A percentile compares a stretch with the other conserved stretches of the same genome.
Conservation (phyloP, 1,284 basidiomycete genomes). For the Anthracocystis walkeri region DNA sequence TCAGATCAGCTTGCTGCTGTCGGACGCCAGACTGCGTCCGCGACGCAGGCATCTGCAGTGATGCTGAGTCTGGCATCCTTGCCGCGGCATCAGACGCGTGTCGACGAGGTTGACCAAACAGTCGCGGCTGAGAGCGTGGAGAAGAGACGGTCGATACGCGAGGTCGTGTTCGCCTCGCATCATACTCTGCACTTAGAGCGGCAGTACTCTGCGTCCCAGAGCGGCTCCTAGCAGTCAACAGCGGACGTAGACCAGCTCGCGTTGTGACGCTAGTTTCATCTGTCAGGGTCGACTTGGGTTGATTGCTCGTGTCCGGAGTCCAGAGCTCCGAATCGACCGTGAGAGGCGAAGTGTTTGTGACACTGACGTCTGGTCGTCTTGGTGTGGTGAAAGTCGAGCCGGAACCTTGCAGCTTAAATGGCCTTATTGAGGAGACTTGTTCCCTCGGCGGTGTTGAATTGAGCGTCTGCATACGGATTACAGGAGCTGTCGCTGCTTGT, state of each 20-base stretch:
- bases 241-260: neutral
- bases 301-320: constrained; percentile 23
- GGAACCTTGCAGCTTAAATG: constrained; percentile 11
- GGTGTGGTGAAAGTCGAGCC: neutral
- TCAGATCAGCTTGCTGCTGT: neutral
- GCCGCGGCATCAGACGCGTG: neutral
- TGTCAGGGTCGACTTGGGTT: constrained; percentile 19
- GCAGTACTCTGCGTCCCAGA: neutral
- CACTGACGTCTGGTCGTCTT: constrained; percentile 15
- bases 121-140: neutral
- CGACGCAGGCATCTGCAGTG: neutral
- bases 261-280: constrained; percentile 18
- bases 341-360: constrained; percentile 13
- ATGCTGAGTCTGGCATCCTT: neutral
- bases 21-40: neutral
- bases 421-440: constrained; percentile 1
- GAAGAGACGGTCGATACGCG: neutral
- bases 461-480: neutral
- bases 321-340: constrained; percentile 19
- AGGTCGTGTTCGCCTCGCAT: neutral
- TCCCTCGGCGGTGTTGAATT: neutral
- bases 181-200: neutral
- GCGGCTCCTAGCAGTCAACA: neutral
- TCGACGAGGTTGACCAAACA: neutral
- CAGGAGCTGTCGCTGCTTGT: neutral